Conservation (phyloP, 2,329 filamentous ascomycete species). For the Penicillium palitans region DNA sequence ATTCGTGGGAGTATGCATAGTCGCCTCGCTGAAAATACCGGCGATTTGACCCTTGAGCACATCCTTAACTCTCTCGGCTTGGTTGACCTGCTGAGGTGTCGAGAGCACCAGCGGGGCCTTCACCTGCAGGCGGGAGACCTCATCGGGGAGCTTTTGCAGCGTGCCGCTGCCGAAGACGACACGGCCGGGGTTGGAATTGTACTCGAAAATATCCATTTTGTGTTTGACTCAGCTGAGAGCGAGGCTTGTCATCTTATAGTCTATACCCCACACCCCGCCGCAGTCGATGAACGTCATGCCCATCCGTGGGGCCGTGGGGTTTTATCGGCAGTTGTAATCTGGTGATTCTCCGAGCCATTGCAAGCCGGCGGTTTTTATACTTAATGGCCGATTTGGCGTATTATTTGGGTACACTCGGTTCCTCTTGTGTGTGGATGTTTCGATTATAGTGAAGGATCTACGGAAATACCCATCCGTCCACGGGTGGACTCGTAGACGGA, state of each 20-base stretch:
- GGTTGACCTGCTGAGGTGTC: slow-evolving; percentile 53
- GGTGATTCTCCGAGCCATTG: neutral
- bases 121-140: slow-evolving; percentile 48
- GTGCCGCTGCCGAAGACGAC: slow-evolving; percentile 60
- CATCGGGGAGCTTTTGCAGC: slow-evolving; percentile 50
- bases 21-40: slow-evolving; percentile 56
- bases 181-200: slow-evolving; percentile 54
- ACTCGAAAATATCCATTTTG: slow-evolving; percentile 57
- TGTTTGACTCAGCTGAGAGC: slow-evolving; percentile 1
- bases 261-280: slow-evolving; percentile 19
- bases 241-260: slow-evolving; percentile 20
- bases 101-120: slow-evolving; percentile 57
- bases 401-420: neutral
- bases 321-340: slow-evolving; percentile 17
- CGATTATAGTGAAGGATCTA: neutral
- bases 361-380: neutral
- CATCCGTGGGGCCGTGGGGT: slow-evolving; percentile 20
- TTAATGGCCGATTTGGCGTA: neutral
- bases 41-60: slow-evolving; percentile 51
- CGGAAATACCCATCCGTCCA: neutral
- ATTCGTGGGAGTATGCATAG: slow-evolving; percentile 63
- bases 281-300: slow-evolving; percentile 15
- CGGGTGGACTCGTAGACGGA: neutral
- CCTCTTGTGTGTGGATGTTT: neutral
- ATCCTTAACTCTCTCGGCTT: slow-evolving; percentile 48